Conservation (phyloP, 805 yeast species). For the Wickerhamomyces bovis region DNA sequence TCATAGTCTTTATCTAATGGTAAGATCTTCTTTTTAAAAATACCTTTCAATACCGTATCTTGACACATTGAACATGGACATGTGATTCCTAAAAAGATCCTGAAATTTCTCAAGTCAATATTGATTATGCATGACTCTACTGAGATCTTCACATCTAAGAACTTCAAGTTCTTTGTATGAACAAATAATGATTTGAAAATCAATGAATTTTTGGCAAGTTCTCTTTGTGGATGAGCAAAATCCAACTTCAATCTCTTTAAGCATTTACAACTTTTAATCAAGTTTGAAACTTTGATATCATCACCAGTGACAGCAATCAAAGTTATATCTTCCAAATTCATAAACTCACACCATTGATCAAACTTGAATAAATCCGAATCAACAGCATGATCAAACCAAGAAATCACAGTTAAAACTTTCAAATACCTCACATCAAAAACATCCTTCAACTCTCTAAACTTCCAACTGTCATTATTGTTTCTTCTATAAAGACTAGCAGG, state of each 20-base stretch:
- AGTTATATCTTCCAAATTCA: constrained; percentile 32
- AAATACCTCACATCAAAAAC: constrained; percentile 30
- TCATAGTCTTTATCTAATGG: constrained; percentile 25
- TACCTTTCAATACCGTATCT: constrained; percentile 22
- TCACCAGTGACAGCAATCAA: constrained; percentile 31
- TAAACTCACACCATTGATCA: constrained; percentile 32
- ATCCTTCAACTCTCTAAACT: constrained; percentile 26
- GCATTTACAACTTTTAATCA: constrained; percentile 26
- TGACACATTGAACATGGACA: constrained; percentile 20
- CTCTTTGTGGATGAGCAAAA: constrained; percentile 29
- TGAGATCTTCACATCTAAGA: constrained; percentile 32
- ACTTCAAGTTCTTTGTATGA: constrained; percentile 29
- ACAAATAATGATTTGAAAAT: constrained; percentile 29
- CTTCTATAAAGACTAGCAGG: constrained; percentile 24
- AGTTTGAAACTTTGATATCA: constrained; percentile 25
- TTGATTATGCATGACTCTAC: constrained; percentile 12
- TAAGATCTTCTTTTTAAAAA: constrained; percentile 30
- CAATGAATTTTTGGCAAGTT: constrained; percentile 28
- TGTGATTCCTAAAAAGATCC: constrained; percentile 9
- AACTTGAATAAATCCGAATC: constrained; percentile 30
- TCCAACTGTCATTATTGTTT: constrained; percentile 8
- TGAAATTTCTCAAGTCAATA: constrained; percentile 14
- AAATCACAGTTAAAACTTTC: constrained; percentile 33
- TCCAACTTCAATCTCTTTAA: constrained; percentile 36
- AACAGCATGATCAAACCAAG: constrained; percentile 34